Conservation (phyloP, 1,139 yeast species). For the Zygosaccharomyces sapae region DNA sequence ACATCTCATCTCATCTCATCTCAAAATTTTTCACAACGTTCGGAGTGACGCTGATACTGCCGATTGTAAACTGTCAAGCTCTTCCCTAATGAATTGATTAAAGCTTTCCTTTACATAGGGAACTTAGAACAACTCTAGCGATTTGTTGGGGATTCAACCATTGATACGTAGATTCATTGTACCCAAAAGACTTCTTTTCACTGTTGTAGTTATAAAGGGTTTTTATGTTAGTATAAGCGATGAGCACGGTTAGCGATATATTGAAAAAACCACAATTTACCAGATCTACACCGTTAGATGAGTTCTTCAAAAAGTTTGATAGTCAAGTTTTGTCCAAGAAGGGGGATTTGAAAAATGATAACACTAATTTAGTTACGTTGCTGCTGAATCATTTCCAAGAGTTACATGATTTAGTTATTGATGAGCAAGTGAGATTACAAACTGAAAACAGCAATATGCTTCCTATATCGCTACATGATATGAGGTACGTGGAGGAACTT, state of each 20-base stretch:
- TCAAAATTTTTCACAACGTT: slow-evolving; percentile 7
- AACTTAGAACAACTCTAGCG: no score
- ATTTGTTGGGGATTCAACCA: not conserved
- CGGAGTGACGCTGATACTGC: slow-evolving; percentile 3
- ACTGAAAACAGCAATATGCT: slow-evolving; percentile 41
- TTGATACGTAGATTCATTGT: not conserved
- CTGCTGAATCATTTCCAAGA: slow-evolving; percentile 23
- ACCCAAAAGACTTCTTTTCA: not conserved
- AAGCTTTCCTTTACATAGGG: no score
- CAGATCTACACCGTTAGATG: slow-evolving; percentile 40
- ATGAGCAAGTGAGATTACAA: slow-evolving; percentile 7
- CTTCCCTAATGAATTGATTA: not conserved
- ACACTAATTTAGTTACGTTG: slow-evolving; percentile 27
- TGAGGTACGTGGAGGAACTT: slow-evolving; percentile 64
- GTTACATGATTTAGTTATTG: slow-evolving; percentile 13
- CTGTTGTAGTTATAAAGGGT: not conserved
- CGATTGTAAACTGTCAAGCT: not conserved
- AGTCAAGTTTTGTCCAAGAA: slow-evolving; percentile 18
- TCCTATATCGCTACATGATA: slow-evolving; percentile 76
- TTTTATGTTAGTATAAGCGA: not conserved
- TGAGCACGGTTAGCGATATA: not conserved
- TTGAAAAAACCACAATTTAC: slow-evolving; percentile 30
- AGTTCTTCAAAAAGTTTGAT: slow-evolving; percentile 30
- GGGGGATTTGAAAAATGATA: not conserved
- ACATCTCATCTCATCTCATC: slow-evolving; percentile 10